Evolutionary conservation across 192 early-diverging fungal genomes (phyloP).

Genomic region (Backusella sp.): DNA sequence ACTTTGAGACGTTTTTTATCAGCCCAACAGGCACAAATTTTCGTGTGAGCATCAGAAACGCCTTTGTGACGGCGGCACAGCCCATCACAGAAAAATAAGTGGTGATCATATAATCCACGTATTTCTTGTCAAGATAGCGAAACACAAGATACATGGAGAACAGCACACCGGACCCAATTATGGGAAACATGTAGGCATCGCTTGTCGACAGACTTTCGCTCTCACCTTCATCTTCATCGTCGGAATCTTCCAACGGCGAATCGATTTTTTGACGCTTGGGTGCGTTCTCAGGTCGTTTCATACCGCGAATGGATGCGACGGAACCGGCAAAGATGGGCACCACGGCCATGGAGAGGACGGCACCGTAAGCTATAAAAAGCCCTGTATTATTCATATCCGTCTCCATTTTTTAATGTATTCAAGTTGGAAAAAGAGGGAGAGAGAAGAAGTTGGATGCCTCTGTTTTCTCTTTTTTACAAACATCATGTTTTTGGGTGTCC

Average conservation of each 20-base stretch:
- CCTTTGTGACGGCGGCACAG: conserved; percentile 70
- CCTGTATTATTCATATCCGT: conserved; percentile 28
- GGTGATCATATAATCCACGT: conserved; percentile 9
- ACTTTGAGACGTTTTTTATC: conserved; percentile 63
- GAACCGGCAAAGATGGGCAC: conserved; percentile 88
- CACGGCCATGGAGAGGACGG: conserved; percentile 82
- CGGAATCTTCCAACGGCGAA: conserved; percentile 48
- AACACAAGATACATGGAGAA: conserved; percentile 85
- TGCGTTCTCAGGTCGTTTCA: conserved; percentile 29
- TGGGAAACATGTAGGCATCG: conserved; percentile 92
- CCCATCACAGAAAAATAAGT: conserved; percentile 86
- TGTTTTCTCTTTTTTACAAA: background rate
- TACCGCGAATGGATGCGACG: conserved; percentile 51
- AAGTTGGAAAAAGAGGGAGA: background rate
- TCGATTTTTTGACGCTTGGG: conserved; percentile 45
- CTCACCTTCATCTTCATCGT: conserved; percentile 63
- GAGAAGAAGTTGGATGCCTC: background rate
- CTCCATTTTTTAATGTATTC: background rate
- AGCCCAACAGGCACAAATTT: conserved; percentile 40
- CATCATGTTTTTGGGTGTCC: background rate
- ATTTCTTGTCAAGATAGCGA: conserved; percentile 46
- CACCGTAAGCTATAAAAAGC: conserved; percentile 79
- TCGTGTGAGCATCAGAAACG: conserved; percentile 51
- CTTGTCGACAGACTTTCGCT: conserved; percentile 77
- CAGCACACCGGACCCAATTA: conserved; percentile 82